Conservation (phyloP, 805 yeast species). For the Metschnikowia dekortorum region DNA sequence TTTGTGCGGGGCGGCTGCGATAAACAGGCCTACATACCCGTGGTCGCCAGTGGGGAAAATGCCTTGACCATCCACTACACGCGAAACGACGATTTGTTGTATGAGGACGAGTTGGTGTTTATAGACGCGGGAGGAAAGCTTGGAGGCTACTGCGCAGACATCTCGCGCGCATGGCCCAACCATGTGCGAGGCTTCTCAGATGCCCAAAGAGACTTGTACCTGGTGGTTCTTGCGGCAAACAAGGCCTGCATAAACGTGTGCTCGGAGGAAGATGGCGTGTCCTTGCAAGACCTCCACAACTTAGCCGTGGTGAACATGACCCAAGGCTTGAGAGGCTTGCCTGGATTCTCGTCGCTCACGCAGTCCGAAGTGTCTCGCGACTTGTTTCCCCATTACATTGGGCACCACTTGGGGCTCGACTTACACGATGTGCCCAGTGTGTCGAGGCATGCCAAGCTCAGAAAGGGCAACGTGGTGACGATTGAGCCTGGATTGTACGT, state of each 20-base stretch:
- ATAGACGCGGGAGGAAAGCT: conserved; percentile 93
- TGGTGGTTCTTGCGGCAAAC: conserved; percentile 82
- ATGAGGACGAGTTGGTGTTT: conserved; percentile 75
- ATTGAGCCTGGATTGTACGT: conserved; percentile 95
- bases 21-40: conserved; percentile 87
- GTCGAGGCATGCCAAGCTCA: conserved; percentile 51
- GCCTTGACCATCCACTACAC: conserved; percentile 93
- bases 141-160: conserved; percentile 95
- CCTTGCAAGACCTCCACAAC: conserved; percentile 74
- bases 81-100: conserved; percentile 78
- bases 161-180: conserved; percentile 95
- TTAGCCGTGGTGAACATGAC: conserved; percentile 56
- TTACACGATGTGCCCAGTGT: conserved; percentile 75
- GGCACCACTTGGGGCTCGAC: conserved; percentile 92
- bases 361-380: conserved; percentile 47
- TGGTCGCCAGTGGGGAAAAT: conserved; percentile 90
- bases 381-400: conserved; percentile 89
- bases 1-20: conserved; percentile 89
- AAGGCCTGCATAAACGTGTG: conserved; percentile 72
- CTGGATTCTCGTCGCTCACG: conserved; percentile 56
- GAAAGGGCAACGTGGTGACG: conserved; percentile 78
- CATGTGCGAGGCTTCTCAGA: conserved; percentile 62
- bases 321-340: conserved; percentile 59
- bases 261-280: conserved; percentile 45
- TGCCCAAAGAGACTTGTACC: conserved; percentile 82